Base-by-base conservation (phyloP, 148 eudicot genomes). In the Rhododendron ovatum region DNA sequence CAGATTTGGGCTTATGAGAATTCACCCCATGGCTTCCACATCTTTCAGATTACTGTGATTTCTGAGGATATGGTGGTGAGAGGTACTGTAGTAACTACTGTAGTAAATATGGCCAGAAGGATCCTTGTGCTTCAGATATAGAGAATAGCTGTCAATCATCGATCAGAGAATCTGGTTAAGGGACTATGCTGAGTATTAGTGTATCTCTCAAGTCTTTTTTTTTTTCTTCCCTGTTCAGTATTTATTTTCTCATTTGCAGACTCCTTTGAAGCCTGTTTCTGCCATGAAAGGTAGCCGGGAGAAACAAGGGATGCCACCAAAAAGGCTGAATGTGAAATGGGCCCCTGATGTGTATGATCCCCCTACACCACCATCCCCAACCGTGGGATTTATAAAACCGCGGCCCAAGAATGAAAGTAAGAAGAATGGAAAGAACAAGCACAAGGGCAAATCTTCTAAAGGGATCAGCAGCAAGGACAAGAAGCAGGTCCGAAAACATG, bases 271-370 rank as follows among this genome's bases (percentile, higher is more conserved):
- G 92, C 92, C 89, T 39, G 90, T 96, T 78, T 91, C 99, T 85
- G 99, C 99, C 69, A 41, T 96, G 92, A 96, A 96, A 89, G 99
- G 99, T 55, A 91, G 91, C 88, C 96, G 98, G 78, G 99, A 94
- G 89, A 95, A 93, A 90, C 90, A 82, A 69, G 98, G 95, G 20
- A 80, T 59, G 18, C 90, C 94, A 51, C 87, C 84, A 4, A 91
- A 82, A 90, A 92, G 89, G 87, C 88, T 91, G 79, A 91, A 89
- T 17, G 97, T 96, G 82, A 91, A 93, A 14, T 96, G 99, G 99
- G 97, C 96, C 18, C 96, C 99, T 61, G 99, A 96, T 71, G 99
- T 96, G 65, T 95, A 94, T 61, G 99, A 96, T 84, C 99, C 99
- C 4, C 87, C 87, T 73, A 96, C 99, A 3, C 86, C 98, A 30